Base-by-base conservation (phyloP, 2,329 filamentous ascomycete species). In the Verticillium albo-atrum region DNA sequence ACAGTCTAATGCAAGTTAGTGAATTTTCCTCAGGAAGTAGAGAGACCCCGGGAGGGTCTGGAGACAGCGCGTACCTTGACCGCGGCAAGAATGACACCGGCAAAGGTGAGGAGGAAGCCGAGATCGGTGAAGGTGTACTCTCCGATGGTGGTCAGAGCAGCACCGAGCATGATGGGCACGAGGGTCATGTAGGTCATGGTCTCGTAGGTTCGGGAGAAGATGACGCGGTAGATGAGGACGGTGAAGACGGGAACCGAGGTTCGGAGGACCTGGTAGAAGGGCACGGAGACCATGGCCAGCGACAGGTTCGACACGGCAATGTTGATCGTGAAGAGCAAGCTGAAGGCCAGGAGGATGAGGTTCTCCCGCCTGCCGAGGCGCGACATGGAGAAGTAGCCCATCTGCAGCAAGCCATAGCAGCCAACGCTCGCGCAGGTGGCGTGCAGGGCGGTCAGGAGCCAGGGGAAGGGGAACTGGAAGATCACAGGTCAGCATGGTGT, bases 291-390 rank as follows among this genome's bases (percentile, higher is more conserved):
- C 78, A 85, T 79, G 61, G 75, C 76, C 75, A 87, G 76, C n/a
- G 84, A 86, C 26, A 86, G 76, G 71, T 87, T 87, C n/a, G 82
- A 85, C 53, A 86, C 80, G 60, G 84, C 84, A 64, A 87, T 86
- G 71, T 87, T 87, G 68, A 84, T 76, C 17, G 84, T 87, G 71
- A 86, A 87, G 7, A 87, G 77, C 47, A 81, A 75, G 35, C 84
- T 87, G 69, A 87, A 87, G 54, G 80, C 77, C 32, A 84, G 71
- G 47, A 86, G 76, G n/a, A 79, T 76, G 50, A 83, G 69, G 68
- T 84, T 80, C 68, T 87, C 83, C 30, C 76, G 78, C 30, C 75
- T 74, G 3, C 76, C 77, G 42, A 87, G 73, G 59, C 77, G 76
- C 12, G 82, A 81, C 57, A 83, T 73, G 65, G 77, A 78, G 67